phyloP scores from a whole-genome alignment of 2,329 filamentous ascomycete genomes.

The Colletotrichum karsti region DNA sequence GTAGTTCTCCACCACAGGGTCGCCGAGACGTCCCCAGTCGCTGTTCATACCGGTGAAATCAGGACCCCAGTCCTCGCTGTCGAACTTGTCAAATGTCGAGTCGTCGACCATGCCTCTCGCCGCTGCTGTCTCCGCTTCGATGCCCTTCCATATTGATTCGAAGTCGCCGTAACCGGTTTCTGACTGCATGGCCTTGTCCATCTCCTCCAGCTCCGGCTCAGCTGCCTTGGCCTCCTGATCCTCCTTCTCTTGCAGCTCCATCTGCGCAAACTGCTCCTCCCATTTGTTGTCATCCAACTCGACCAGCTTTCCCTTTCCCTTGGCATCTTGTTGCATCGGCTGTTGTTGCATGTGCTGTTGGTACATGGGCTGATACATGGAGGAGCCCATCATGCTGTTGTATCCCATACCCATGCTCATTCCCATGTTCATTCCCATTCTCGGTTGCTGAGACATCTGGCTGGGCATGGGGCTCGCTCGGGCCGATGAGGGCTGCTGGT shows the following conservation, averaged over 20 bases:
- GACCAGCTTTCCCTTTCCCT: conserved; percentile 92
- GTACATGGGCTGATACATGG: conserved; percentile 64
- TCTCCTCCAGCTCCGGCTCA: conserved; percentile 86
- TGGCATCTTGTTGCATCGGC: conserved; percentile 58
- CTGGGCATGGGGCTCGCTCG: conserved; percentile 68
- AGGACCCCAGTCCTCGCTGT: conserved; percentile 79
- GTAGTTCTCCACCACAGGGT: conserved; percentile 87
- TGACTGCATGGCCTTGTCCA: conserved; percentile 75
- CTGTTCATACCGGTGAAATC: conserved; percentile 70
- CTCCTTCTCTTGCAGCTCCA: conserved; percentile 74
- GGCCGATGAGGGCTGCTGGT: conserved; percentile 60
- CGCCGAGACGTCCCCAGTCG: conserved; percentile 69
- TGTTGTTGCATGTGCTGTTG: conserved; percentile 53
- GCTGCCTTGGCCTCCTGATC: conserved; percentile 64
- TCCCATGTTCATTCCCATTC: conserved; percentile 58
- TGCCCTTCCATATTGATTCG: conserved; percentile 87
- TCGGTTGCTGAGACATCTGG: conserved; percentile 52
- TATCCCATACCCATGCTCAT: conserved; percentile 66
- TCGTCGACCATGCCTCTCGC: conserved; percentile 76
- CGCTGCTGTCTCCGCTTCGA: conserved; percentile 78
- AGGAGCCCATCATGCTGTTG: conserved; percentile 63
- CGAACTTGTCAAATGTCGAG: conserved; percentile 71
- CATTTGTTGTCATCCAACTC: conserved; percentile 94
- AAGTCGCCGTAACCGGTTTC: conserved; percentile 86
- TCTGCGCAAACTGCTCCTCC: conserved; percentile 95